Evolutionary conservation across 805 yeast genomes (phyloP), one percentile per base, ranked within the genome.

Genomic region (Yarrowia deformans): DNA sequence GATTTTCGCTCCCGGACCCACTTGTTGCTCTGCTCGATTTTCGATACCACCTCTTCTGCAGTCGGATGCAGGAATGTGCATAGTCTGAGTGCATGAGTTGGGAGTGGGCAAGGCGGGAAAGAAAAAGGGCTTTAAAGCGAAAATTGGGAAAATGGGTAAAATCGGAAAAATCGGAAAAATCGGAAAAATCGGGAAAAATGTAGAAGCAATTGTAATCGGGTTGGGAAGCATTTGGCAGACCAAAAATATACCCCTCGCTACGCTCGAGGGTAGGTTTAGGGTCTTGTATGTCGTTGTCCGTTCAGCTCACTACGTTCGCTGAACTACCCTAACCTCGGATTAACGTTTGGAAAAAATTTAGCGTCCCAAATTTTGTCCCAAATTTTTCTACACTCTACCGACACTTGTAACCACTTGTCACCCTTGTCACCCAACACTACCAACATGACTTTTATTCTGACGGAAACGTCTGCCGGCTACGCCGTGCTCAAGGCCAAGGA

Each of bases 391-490:
- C 35, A 13, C 9, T 55, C 14, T 43, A n/a, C 46, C 46, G 19
- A 18, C 32, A 45, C 49, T 45, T 42, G 48, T n/a, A 35, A 18
- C 34, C 40, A 40, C 32, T 56, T 34, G 23, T 42, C 49, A 54
- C 19, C 45, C 16, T 34, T 32, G 9, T 18, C 60, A 54, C 32
- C 23, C 3, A 35, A 0, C 63, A 8, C 48, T n/a, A 12, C n/a
- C 32, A 42, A 32, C 18, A 79, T 79, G 81, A 75, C 81, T 43
- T 78, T 79, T 70, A 76, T 94, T 78, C 87, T 94, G 80, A 90
- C 98, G 71, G 99, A 95, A 84, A 95, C 99, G 73, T 91, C 99
- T 72, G 99, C 99, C 67, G 99, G 99, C 78, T 95, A 95, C 81
- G 99, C 99, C 78, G 86, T 95, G 78, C 87, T 95, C 79, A 95